A percentile compares a stretch with the other conserved stretches of the same genome.
phyloP scores from a whole-genome alignment of 2,329 filamentous ascomycete species.

The Epichloe sibirici region DNA sequence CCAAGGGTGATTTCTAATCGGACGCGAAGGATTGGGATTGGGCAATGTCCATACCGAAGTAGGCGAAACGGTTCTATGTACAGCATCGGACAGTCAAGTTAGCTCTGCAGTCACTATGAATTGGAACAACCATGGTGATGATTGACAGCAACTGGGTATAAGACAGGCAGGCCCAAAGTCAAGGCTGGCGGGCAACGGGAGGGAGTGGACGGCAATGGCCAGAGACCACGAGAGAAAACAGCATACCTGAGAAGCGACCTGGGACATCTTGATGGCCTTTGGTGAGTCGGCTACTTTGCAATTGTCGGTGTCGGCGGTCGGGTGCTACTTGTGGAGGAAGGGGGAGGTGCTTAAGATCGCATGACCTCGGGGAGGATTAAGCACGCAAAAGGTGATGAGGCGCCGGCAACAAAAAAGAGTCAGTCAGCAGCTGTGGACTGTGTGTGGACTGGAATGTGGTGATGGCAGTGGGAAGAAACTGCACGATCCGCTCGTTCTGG shows the following conservation, averaged over 20 bases:
- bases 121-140: background rate
- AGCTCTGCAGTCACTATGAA: background rate
- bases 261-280: slow-evolving; percentile 41
- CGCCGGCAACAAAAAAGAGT: slow-evolving; percentile 3
- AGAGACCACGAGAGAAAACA: background rate
- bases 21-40: slow-evolving; percentile 12
- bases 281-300: slow-evolving; percentile 16
- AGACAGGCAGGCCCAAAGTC: background rate
- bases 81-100: background rate
- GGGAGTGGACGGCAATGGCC: background rate
- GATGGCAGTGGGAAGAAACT: slow-evolving; percentile 11
- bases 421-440: slow-evolving; percentile 2
- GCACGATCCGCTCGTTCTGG: slow-evolving; percentile 7
- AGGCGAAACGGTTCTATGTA: slow-evolving; percentile 91
- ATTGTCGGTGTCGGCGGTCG: slow-evolving; percentile 31
- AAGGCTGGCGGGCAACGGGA: background rate
- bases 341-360: slow-evolving; percentile 24
- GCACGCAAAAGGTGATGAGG: slow-evolving; percentile 9
- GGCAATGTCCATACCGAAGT: slow-evolving; percentile 65
- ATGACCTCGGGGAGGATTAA: slow-evolving; percentile 22
- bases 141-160: background rate
- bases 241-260: slow-evolving; percentile 48
- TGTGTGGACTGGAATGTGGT: slow-evolving; percentile 4
- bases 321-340: slow-evolving; percentile 19
- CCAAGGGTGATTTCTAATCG: slow-evolving; percentile 7